phyloP scores from a whole-genome alignment of 139 green algal genomes.

The Chlamydomonas applanata region DNA sequence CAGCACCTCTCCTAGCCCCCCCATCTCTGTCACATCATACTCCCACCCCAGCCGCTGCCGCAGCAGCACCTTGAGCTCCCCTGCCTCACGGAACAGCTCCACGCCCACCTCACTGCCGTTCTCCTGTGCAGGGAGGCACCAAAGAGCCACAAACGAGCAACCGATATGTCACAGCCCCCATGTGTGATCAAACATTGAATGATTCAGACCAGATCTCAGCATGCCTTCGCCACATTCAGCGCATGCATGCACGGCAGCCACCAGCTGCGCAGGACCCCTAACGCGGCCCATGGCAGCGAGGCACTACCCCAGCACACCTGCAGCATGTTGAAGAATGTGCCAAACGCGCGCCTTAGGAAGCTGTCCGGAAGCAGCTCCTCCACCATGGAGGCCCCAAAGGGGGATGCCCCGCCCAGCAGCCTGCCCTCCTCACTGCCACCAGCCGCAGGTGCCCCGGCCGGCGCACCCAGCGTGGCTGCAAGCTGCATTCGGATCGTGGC shows the following conservation, averaged over 20 bases:
- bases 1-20: background rate
- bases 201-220: background rate
- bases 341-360: constrained; percentile 48
- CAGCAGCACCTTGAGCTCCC: constrained; percentile 16
- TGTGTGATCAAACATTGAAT: background rate
- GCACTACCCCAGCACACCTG: no score
- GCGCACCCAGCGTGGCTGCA: no score
- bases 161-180: background rate
- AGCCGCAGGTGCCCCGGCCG: no score
- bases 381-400: constrained; percentile 38
- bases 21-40: constrained; percentile 16
- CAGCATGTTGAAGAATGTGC: constrained; percentile 56
- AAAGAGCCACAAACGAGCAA: background rate
- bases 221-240: background rate
- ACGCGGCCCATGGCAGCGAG: no score
- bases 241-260: background rate
- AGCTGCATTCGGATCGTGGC: background rate
- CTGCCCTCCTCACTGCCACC: background rate
- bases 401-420: background rate
- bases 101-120: background rate
- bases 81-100: constrained; percentile 2
- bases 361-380: constrained; percentile 64
- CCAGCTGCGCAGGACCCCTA: background rate
- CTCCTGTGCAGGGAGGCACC: constrained; percentile 13
- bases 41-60: constrained; percentile 16